Evolutionary conservation across 257 asterid species (phyloP), one percentile per base, ranked within the genome.

Genomic region (Verbena officinalis): DNA sequence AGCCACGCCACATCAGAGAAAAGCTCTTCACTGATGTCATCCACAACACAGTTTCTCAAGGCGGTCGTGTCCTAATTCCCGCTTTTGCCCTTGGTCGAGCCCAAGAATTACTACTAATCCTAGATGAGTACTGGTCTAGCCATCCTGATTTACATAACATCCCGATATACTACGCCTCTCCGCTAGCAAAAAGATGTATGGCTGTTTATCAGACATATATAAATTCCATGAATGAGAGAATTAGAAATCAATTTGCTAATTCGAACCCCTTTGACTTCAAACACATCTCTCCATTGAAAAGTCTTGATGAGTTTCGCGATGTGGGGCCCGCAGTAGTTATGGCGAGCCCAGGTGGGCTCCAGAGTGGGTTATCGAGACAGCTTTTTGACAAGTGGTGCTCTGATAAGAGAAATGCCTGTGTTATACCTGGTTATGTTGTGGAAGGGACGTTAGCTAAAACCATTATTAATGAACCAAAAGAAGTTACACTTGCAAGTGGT

Each of bases 81-180:
- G 97, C 95, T 46, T 94, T 74, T 67, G 99, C 99, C 65, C 90
- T 90, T 55, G 97, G 99, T 38, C 90, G 99, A 21, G 97, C 99
- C 1, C 99, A 94, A 72, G 99, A 94, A 77, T 78, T 94, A n/a
- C 89, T 94, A 21, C 87, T 94, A 58, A 94, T 94, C 53, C 76
- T 94, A 67, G 99, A 94, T 5, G 99, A 94, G 66, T 94, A 86
- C 53, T 94, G 99, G 99, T 77, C 90, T 14, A 86, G 67, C 84
- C 99, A 90, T 69, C 93, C 93, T 17, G 97, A 90, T 30, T 95
- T 94, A 40, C 91, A 89, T 50, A 82, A 81, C 23, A 72, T 94
- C 56, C 96, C 97, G 33, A 86, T 94, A 78, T 94, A 90, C 45
- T 94, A 94, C 59, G 99, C 99, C 34, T 94, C 99, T 23, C 99